Conservation (phyloP, 2,329 filamentous ascomycete species). For the Cordyceps javanica region DNA sequence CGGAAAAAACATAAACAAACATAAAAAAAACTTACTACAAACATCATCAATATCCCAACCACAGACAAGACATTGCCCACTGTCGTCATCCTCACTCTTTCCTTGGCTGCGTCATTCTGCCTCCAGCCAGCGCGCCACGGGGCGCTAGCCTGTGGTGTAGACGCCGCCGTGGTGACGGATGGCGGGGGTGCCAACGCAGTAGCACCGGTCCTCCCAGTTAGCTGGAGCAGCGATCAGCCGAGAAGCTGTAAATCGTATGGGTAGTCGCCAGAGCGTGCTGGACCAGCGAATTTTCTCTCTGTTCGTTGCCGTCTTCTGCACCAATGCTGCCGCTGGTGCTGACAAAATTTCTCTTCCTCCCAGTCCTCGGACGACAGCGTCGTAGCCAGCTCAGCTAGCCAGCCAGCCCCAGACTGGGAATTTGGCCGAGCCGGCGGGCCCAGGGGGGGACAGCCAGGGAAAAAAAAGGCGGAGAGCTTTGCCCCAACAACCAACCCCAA, state of each 20-base stretch:
- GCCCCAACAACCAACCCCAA: neutral
- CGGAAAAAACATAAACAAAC: too few relatives aligned
- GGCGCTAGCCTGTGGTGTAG: conserved; percentile 1
- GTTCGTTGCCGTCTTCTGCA: too few relatives aligned
- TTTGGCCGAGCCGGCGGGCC: conserved; percentile 8
- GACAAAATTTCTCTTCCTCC: neutral
- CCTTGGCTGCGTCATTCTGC: neutral
- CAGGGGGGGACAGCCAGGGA: neutral
- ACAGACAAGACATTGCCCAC: neutral
- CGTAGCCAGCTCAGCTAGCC: too few relatives aligned
- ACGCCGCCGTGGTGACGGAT: conserved; percentile 5
- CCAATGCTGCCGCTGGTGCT: neutral
- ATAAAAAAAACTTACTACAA: neutral
- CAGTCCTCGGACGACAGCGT: neutral
- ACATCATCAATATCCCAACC: neutral
- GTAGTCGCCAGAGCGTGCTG: neutral
- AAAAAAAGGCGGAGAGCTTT: conserved; percentile 3
- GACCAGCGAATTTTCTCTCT: too few relatives aligned
- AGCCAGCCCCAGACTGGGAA: neutral
- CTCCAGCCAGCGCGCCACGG: conserved; percentile 7
- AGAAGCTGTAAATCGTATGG: neutral
- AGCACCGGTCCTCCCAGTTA: neutral
- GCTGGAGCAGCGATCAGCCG: neutral
- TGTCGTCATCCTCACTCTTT: neutral
- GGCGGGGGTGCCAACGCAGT: conserved; percentile 4